A percentile compares a stretch with the other conserved stretches of the same genome.
Evolutionary conservation across 441 rosid species (phyloP).

Genomic region (Raphanus hybrid): DNA sequence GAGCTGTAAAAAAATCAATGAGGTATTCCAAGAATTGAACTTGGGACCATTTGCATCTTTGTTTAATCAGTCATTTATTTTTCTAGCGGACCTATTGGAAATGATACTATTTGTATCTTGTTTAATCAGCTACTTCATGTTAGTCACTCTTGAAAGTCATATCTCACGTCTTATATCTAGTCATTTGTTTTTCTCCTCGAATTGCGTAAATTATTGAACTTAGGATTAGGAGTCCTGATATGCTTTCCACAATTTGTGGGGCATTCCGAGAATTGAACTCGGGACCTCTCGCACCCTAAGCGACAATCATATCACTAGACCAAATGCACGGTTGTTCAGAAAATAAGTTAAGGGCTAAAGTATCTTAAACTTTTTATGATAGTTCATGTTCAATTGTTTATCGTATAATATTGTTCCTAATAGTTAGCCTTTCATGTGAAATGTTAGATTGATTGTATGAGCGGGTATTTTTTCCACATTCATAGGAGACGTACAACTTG

Average conservation of each 20-base stretch:
- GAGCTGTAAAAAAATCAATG: background rate
- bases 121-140: too few relatives aligned
- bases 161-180: too few relatives aligned
- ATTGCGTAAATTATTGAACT: too few relatives aligned
- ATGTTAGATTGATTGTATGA: background rate
- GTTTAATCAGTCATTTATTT: too few relatives aligned
- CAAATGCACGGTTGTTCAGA: conserved; percentile 35
- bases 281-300: conserved; percentile 93
- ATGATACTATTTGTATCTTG: too few relatives aligned
- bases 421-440: background rate
- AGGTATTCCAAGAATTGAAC: conserved; percentile 77
- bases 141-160: too few relatives aligned
- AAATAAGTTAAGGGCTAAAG: too few relatives aligned
- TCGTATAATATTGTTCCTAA: background rate
- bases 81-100: too few relatives aligned
- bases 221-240: too few relatives aligned
- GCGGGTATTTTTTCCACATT: too few relatives aligned
- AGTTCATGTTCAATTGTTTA: background rate
- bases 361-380: background rate
- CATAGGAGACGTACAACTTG: background rate
- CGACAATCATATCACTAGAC: conserved; percentile 97
- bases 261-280: conserved; percentile 88
- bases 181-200: too few relatives aligned
- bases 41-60: background rate
- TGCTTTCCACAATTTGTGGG: background rate